Evolutionary conservation across 2,329 filamentous ascomycete species (phyloP).

Genomic region (Trichoderma koningii): DNA sequence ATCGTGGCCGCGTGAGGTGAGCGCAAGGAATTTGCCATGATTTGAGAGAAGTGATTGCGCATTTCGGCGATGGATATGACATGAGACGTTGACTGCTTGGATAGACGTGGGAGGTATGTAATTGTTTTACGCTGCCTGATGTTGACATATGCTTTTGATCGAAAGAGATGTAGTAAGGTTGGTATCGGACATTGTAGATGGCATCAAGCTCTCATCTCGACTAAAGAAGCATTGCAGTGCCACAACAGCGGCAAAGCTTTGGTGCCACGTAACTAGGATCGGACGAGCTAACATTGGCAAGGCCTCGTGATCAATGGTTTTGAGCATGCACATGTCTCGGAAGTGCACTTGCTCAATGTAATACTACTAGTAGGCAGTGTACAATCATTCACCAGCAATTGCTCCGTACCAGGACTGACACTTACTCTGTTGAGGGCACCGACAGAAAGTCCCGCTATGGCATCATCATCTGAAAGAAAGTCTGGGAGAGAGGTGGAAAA

Average conservation of each 20-base stretch:
- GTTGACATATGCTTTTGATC: no score
- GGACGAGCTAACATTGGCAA: background rate
- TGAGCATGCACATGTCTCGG: constrained; percentile 6
- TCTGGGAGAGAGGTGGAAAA: background rate
- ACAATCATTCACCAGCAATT: background rate
- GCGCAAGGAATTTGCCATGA: background rate
- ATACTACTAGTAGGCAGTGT: no score
- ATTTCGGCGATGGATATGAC: background rate
- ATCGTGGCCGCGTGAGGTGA: constrained; percentile 40
- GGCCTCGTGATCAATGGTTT: background rate
- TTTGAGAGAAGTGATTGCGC: background rate
- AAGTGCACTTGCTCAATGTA: background rate
- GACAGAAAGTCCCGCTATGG: background rate
- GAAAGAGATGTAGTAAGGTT: background rate
- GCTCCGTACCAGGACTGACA: background rate
- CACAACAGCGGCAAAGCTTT: background rate
- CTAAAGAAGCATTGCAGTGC: background rate
- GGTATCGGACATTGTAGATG: background rate
- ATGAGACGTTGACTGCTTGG: background rate
- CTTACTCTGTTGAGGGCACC: background rate
- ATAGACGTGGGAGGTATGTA: background rate
- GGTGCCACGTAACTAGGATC: background rate
- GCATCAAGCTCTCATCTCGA: background rate
- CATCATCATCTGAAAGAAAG: background rate
- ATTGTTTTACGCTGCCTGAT: background rate